These are phyloP conservation scores for Saturnispora gosingensis DNA, from an alignment of 805 yeast genomes.

Conservation along the genomic window DNA sequence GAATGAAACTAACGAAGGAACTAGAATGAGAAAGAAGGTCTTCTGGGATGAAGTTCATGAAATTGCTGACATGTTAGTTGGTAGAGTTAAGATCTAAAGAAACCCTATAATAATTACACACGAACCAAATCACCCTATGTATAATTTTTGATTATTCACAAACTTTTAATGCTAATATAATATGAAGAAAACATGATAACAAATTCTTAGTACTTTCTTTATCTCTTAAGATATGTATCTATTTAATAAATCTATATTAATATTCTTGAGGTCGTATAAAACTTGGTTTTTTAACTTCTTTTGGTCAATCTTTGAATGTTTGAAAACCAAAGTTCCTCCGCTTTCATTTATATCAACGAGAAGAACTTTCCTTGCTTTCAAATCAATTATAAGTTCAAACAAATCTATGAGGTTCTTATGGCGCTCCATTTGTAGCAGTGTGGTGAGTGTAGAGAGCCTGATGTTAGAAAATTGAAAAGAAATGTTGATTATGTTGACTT, in stretches of 20 bases:
- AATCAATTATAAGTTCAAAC: conserved; percentile 13
- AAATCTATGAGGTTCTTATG: conserved; percentile 2
- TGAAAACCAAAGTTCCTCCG: conserved; percentile 14
- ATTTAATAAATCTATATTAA: neutral
- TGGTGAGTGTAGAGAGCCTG: conserved; percentile 10
- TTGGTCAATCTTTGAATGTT: neutral
- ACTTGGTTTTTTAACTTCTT: neutral
- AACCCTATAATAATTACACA: neutral
- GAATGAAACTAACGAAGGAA: conserved; percentile 69
- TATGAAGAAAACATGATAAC: neutral
- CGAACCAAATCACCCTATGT: neutral
- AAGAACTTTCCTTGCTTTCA: conserved; percentile 17
- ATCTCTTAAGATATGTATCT: neutral
- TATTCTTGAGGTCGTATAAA: neutral
- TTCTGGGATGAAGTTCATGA: conserved; percentile 75
- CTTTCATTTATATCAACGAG: conserved; percentile 21
- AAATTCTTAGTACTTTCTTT: neutral
- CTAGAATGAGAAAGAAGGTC: conserved; percentile 81
- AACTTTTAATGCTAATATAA: neutral
- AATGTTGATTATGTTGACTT: conserved; percentile 17
- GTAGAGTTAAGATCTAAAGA: conserved; percentile 37
- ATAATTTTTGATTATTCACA: neutral
- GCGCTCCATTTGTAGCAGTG: conserved; percentile 10
- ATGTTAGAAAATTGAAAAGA: conserved; percentile 18
- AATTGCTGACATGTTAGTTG: conserved; percentile 77